Conservation (phyloP, 2,329 filamentous ascomycete genomes). For the Tricladium varicosporioides region DNA sequence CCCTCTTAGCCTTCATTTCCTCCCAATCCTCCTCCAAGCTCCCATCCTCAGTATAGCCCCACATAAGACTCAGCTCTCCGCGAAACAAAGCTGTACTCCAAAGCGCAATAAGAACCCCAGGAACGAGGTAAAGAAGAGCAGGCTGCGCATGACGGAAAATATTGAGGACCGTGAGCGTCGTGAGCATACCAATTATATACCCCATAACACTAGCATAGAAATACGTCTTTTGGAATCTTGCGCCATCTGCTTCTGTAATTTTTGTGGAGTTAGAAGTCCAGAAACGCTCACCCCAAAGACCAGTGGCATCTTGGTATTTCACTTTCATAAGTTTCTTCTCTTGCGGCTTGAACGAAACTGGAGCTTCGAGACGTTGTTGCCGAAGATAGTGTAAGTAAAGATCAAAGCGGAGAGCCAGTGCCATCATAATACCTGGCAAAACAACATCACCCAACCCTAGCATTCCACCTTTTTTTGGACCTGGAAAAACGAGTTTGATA, state of each 20-base stretch:
- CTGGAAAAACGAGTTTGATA: slow-evolving; percentile 80
- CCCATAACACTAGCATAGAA: slow-evolving; percentile 76
- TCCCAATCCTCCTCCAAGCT: slow-evolving; percentile 43
- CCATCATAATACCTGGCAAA: slow-evolving; percentile 87
- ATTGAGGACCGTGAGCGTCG: slow-evolving; percentile 74
- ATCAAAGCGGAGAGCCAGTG: slow-evolving; percentile 86
- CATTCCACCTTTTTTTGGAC: slow-evolving; percentile 70
- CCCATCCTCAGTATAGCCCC: slow-evolving; percentile 76
- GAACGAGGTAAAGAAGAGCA: slow-evolving; percentile 88
- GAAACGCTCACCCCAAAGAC: slow-evolving; percentile 79
- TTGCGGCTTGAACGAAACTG: slow-evolving; percentile 8
- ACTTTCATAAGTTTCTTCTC: slow-evolving; percentile 38
- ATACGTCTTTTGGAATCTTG: slow-evolving; percentile 76
- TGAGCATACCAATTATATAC: slow-evolving; percentile 75
- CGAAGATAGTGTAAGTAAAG: slow-evolving; percentile 78
- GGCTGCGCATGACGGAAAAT: slow-evolving; percentile 82
- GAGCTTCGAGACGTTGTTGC: slow-evolving; percentile 50
- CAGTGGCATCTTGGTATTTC: slow-evolving; percentile 58
- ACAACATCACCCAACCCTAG: slow-evolving; percentile 94
- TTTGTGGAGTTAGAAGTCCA: slow-evolving; percentile 56
- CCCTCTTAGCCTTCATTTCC: slow-evolving; percentile 13
- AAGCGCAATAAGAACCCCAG: slow-evolving; percentile 71
- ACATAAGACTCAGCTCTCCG: slow-evolving; percentile 74
- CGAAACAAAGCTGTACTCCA: slow-evolving; percentile 71
- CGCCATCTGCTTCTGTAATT: slow-evolving; percentile 27